Evolutionary conservation across 2,329 filamentous ascomycete species (phyloP), one percentile per base, ranked within the genome.

Genomic region (Neurospora crassa): DNA sequence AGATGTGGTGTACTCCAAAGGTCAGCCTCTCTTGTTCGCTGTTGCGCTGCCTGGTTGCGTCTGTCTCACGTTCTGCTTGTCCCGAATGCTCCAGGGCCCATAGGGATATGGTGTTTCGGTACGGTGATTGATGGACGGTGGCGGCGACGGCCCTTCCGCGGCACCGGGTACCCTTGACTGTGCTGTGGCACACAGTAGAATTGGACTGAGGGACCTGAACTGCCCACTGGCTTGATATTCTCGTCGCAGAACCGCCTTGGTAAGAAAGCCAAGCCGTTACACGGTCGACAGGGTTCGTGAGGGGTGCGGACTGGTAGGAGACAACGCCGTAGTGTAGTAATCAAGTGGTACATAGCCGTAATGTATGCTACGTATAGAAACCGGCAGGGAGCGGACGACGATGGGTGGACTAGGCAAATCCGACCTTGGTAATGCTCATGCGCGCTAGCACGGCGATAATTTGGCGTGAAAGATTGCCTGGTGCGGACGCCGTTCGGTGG

Each of bases 221-320:
- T 59, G 20, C 45, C 45, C 53, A 59, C 53, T 63, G 53, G 24
- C 53, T 37, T 63, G 14, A 63, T 37, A 34, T 37, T 69, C 68
- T 69, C 16, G 68, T 69, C 68, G 69, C 69, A 63, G 40, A 70
- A 70, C 43, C 29, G n/a, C 67, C 47, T 59, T 34, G 24, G 47
- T 59, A 53, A 24, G 20, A 29, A 53, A 24, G 20, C 45, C 14
- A 53, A 24, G 24, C 45, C 45, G 24, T 59, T 34, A 63, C 53
- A 37, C 53, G 24, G 53, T 37, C 24, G 53, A 37, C 29, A 63
- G 29, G 53, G 29, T 37, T 37, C 34, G 24, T 6, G 47, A 29
- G 20, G 47, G 47, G 45, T 59, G 24, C 47, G 24, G 29, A 34
- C 47, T 59, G 47, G 47, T 59, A 34, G 47, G 53, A n/a, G 53